phyloP scores from a whole-genome alignment of 768 basidiomycete genomes.

The Exidia glandulosa region DNA sequence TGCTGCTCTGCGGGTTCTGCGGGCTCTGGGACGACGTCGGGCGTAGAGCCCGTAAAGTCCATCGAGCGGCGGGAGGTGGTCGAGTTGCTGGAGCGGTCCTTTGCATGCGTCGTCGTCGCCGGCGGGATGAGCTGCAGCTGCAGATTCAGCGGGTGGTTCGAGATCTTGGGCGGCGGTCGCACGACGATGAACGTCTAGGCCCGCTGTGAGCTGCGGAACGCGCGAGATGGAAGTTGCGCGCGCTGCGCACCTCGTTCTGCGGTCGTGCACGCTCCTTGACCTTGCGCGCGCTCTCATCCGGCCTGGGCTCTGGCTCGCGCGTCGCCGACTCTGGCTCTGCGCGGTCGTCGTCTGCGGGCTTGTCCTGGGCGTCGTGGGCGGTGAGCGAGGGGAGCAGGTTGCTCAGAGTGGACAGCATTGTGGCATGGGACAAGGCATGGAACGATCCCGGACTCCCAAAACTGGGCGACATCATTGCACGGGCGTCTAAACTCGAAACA shows the following conservation, averaged over 20 bases:
- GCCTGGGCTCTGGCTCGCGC: background rate
- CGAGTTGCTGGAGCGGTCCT: conserved; percentile 23
- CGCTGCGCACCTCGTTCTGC: background rate
- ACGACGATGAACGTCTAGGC: conserved; percentile 82
- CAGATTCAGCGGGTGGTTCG: conserved; percentile 80
- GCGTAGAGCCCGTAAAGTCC: conserved; percentile 26
- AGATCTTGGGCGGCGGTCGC: conserved; percentile 73
- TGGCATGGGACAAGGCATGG: background rate
- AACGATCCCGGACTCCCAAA: too few species aligned
- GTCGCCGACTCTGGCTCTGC: background rate
- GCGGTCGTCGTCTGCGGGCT: background rate
- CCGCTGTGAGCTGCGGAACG: background rate
- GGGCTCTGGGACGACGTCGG: conserved; percentile 19
- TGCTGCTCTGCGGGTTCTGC: too few species aligned
- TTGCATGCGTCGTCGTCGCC: conserved; percentile 20
- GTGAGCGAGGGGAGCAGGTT: background rate
- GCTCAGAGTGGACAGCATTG: background rate
- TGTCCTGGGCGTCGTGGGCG: background rate
- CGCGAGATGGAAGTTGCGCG: background rate
- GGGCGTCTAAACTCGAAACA: too few species aligned
- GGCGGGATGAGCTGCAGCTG: conserved; percentile 88
- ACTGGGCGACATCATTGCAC: too few species aligned
- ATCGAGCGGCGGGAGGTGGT: conserved; percentile 30
- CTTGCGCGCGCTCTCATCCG: background rate
- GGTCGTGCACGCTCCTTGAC: background rate